Base-by-base conservation (phyloP, 495 filamentous ascomycete species). In the Xylaria telfairii region DNA sequence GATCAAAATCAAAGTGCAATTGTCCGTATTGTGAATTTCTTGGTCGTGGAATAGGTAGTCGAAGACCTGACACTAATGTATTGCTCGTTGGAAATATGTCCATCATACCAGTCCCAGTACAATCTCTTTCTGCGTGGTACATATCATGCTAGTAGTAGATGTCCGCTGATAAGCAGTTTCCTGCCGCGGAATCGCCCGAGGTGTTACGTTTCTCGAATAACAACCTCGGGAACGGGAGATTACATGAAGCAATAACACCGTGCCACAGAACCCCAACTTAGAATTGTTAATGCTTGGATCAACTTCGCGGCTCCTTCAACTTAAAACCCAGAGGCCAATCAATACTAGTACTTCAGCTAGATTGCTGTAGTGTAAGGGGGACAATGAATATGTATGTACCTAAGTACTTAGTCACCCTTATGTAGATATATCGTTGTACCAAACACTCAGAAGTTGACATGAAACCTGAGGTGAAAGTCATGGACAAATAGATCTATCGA, bases 181-280 rank as follows among this genome's bases (percentile, higher is more conserved):
- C 37, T 15, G 9, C 26, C 17, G 19, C 28, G 44, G 44, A 13
- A 39, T 51, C 12, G 19, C 17, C 44, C 26, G 46, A 34, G 19
- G 30, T 26, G 47, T 12, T 30, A 67, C 49, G 15, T 32, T 51
- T 12, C 51, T 26, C 34, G 51, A 46, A 24, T 28, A 68, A 21
- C 6, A 19, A 30, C 19, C 26, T 12, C 19, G 66, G 65, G 53
- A 68, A 68, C 41, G 54, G 54, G 66, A 60, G 53, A 68, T 68
- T 68, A 28, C 54, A 46, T 24, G 53, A 68, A 26, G 24, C 15
- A 26, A 26, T 15, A 21, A 37, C 51, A 15, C 4, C 39, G 1
- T 46, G 24, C 53, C 6, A 67, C 65, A 21, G 37, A 26, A 13
- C 44, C 34, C 3, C 17, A 7, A 32, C 1, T 34, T 32, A 10